phyloP scores from a whole-genome alignment of 257 asterid species.

The Eustoma russellianum region DNA sequence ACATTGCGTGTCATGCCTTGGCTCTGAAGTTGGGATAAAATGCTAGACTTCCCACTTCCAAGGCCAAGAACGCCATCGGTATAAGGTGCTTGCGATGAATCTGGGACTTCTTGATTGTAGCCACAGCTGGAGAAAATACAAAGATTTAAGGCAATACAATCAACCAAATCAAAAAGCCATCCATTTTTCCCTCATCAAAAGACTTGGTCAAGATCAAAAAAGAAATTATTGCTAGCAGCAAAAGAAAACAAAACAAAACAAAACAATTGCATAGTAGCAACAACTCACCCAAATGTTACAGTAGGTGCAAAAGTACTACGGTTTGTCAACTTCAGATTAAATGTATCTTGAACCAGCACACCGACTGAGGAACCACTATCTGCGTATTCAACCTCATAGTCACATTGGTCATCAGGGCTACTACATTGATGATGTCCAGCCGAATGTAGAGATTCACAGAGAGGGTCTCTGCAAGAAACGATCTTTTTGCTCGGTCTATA shows the following conservation, averaged over 20 bases:
- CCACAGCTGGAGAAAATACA: conserved; percentile 55
- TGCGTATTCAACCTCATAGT: conserved; percentile 74
- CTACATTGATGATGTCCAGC: conserved; percentile 24
- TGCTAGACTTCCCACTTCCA: conserved; percentile 70
- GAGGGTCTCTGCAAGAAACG: conserved; percentile 49
- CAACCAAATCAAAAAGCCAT: no score
- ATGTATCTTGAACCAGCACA: conserved; percentile 56
- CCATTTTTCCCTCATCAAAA: no score
- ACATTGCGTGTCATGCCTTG: conserved; percentile 53
- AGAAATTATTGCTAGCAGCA: no score
- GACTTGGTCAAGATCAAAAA: no score
- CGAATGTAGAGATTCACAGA: conserved; percentile 50
- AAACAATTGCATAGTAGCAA: background rate
- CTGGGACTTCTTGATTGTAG: conserved; percentile 67
- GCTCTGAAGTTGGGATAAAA: conserved; percentile 47
- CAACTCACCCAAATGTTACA: conserved; percentile 64
- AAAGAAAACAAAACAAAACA: background rate
- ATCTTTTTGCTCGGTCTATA: conserved; percentile 59
- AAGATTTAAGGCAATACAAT: background rate
- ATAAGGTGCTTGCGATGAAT: conserved; percentile 36
- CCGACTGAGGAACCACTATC: conserved; percentile 76
- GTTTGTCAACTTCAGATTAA: conserved; percentile 52
- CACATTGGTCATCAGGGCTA: conserved; percentile 66
- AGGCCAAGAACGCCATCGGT: conserved; percentile 95
- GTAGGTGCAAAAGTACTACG: conserved; percentile 47